Evolutionary conservation across 306 rosid species (phyloP), one percentile per base, ranked within the genome.

Genomic region (Mimosa pudica): DNA sequence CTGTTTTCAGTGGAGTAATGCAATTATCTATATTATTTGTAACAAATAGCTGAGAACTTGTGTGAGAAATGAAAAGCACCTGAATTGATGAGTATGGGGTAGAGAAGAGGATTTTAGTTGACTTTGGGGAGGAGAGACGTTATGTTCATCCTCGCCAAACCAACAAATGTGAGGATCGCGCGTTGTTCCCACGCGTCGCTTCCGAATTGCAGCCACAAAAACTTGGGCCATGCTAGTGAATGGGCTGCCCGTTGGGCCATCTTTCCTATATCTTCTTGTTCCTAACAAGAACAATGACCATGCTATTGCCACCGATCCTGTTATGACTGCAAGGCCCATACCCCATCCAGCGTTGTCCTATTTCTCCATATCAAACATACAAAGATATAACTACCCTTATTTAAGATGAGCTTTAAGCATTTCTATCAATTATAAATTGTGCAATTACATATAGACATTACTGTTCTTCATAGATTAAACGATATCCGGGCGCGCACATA

Each of bases 281-380:
- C 97, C 97, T 8, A 80, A 11, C 47, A 92, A 4, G 80, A 91
- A 91, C 33, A 84, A 35, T 12, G 57, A 58, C 17, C 89, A 51
- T 32, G 96, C 92, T 70, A 81, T 68, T 2, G 78, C 93, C 82
- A 89, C 30, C 18, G 87, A 89, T 10, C 78, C 94, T 30, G 82
- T 85, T 70, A 89, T 69, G 44, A 91, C 82, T 47, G 91, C 89
- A 13, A 89, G 76, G 14, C 94, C 92, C 71, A 83, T 71, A 2
- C 79, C 90, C 97, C 97, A 91, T 83, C 97, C 88, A 41, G 85
- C 83, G 55, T 91, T 89, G 75, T 91, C 94, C 96, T 93, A 68
- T 52, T 47, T 16, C 2, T 7, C 11, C 17, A 68, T 18, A 14
- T 11, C 33, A 49, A 47, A 47, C 52, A 48, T 48, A 48, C 52